phyloP scores from a whole-genome alignment of 1,284 basidiomycete species.

The Ustilago bromivora region DNA sequence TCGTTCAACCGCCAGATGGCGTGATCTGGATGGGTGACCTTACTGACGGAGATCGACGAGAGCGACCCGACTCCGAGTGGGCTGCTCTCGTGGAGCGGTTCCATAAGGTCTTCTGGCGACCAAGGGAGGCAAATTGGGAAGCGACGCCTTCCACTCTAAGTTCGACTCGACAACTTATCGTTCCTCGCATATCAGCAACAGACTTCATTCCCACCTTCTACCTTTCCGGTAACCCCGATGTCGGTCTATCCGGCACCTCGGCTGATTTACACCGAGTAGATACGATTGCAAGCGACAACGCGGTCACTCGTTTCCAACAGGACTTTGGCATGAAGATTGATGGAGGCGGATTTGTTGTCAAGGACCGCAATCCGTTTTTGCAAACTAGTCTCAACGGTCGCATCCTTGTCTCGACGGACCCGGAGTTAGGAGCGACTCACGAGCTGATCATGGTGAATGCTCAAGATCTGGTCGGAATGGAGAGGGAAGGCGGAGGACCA shows the following conservation, averaged over 20 bases:
- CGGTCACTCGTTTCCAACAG: conserved; percentile 30
- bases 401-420: conserved; percentile 40
- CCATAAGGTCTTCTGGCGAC: conserved; percentile 36
- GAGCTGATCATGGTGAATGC: conserved; percentile 59
- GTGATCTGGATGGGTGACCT: conserved; percentile 59
- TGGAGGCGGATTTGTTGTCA: conserved; percentile 38
- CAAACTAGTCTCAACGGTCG: conserved; percentile 47
- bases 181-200: conserved; percentile 22
- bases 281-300: conserved; percentile 30
- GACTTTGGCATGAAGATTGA: conserved; percentile 35
- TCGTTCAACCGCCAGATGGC: conserved; percentile 41
- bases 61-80: conserved; percentile 25
- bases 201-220: conserved; percentile 44
- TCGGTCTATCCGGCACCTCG: conserved; percentile 45
- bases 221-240: conserved; percentile 61
- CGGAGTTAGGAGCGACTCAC: conserved; percentile 43
- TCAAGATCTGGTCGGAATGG: conserved; percentile 60
- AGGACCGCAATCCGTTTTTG: conserved; percentile 20
- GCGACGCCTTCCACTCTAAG: conserved; percentile 21
- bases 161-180: conserved; percentile 29
- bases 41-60: conserved; percentile 49
- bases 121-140: conserved; percentile 36
- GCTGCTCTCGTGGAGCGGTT: conserved; percentile 35
- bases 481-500: conserved; percentile 38
- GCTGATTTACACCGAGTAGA: conserved; percentile 16